These are phyloP conservation scores for Plasmodium relictum DNA, from an alignment of 169 alveolate species.

Conservation along the genomic window DNA sequence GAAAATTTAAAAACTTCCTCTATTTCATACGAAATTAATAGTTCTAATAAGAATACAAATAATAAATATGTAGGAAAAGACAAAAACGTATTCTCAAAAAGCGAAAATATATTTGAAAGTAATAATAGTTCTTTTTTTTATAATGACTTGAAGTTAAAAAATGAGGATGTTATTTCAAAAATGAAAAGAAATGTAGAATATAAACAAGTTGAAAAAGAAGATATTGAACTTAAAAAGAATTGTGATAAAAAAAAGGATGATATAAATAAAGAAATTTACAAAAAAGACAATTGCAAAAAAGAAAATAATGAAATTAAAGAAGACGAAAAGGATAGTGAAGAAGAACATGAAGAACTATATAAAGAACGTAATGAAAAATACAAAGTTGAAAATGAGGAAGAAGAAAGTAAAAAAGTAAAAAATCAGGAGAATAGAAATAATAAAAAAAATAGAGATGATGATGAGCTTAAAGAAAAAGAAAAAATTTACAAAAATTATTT, in stretches of 20 bases:
- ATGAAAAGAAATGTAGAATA: background rate
- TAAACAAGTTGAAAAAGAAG: background rate
- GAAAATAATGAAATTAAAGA: background rate
- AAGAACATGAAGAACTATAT: background rate
- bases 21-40: too few species aligned
- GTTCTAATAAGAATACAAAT: too few species aligned
- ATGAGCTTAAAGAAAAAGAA: background rate
- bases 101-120: too few species aligned
- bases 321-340: background rate
- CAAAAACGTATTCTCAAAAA: too few species aligned
- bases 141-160: background rate
- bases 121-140: too few species aligned
- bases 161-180: background rate
- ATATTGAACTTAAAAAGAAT: background rate
- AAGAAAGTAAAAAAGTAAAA: background rate
- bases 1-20: too few species aligned
- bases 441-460: background rate
- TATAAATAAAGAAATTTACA: background rate
- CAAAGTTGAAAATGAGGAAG: background rate
- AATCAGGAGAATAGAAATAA: background rate
- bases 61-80: too few species aligned
- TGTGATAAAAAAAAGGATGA: background rate
- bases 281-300: background rate
- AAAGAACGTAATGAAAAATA: background rate
- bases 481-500: conserved; percentile 10